These are phyloP conservation scores for Penicillium antarcticum DNA, from an alignment of 495 filamentous ascomycete species.

Conservation along the genomic window DNA sequence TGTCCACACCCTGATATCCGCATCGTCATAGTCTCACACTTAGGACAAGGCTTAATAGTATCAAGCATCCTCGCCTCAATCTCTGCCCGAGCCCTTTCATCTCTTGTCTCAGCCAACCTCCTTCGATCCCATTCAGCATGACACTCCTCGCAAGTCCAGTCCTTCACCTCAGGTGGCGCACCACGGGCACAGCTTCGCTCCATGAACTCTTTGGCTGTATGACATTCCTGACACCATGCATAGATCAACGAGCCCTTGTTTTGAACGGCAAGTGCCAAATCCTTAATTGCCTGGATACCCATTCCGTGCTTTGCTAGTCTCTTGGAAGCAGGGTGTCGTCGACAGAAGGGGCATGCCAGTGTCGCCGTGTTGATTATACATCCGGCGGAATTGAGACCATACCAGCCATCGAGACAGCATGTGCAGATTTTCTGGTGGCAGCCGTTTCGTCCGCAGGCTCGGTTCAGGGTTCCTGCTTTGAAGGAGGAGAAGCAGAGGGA, in stretches of 20 bases:
- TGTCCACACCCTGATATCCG: constrained; percentile 35
- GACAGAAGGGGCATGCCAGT: constrained; percentile 42
- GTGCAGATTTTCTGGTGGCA: constrained; percentile 25
- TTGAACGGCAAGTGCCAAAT: constrained; percentile 22
- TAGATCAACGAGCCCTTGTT: constrained; percentile 37
- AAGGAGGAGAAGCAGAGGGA: constrained; percentile 37
- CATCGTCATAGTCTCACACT: constrained; percentile 26
- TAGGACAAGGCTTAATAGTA: constrained; percentile 27
- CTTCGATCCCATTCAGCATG: not conserved
- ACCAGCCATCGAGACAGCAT: constrained; percentile 18
- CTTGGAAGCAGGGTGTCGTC: constrained; percentile 28
- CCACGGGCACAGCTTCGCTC: constrained; percentile 32
- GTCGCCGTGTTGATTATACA: constrained; percentile 38
- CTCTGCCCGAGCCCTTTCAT: not conserved
- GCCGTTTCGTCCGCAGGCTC: constrained; percentile 22
- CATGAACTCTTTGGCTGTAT: constrained; percentile 27
- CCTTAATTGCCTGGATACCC: constrained; percentile 15
- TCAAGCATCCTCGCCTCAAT: not conserved
- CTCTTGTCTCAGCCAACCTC: not conserved
- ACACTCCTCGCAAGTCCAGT: constrained; percentile 32
- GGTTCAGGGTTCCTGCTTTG: constrained; percentile 15
- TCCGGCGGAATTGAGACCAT: constrained; percentile 25
- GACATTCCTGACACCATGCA: constrained; percentile 37
- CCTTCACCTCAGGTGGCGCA: constrained; percentile 17
- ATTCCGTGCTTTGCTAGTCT: constrained; percentile 24